Evolutionary conservation across 2,329 filamentous ascomycete species (phyloP).

Genomic region (Claviceps purpurea): DNA sequence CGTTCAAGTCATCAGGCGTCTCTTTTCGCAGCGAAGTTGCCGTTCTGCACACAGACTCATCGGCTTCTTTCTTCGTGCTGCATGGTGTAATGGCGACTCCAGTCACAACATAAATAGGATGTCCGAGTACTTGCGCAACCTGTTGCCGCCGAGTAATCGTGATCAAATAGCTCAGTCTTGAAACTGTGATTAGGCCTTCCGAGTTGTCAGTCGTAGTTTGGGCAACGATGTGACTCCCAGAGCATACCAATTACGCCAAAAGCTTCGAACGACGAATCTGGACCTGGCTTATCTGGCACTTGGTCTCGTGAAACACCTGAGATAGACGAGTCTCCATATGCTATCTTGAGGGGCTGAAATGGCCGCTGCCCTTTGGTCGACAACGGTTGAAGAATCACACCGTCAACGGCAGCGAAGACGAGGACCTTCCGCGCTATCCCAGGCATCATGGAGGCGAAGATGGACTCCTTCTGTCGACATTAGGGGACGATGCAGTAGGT

Average conservation of each 20-base stretch:
- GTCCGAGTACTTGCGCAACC: conserved; percentile 74
- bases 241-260: conserved; percentile 43
- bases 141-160: conserved; percentile 77
- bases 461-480: background rate
- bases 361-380: conserved; percentile 44
- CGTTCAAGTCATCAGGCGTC: conserved; percentile 25
- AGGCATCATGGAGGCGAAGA: conserved; percentile 43
- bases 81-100: conserved; percentile 87
- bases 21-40: conserved; percentile 26
- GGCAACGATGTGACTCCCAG: conserved; percentile 9
- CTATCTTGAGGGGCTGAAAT: conserved; percentile 49
- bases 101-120: conserved; percentile 73
- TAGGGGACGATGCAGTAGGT: background rate
- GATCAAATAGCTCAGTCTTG: conserved; percentile 70
- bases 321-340: conserved; percentile 48
- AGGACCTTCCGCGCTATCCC: conserved; percentile 65
- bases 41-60: conserved; percentile 55
- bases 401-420: conserved; percentile 70
- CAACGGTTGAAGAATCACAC: conserved; percentile 65
- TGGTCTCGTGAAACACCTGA: conserved; percentile 31
- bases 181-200: conserved; percentile 70
- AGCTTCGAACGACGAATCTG: conserved; percentile 41
- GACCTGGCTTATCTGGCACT: conserved; percentile 28
- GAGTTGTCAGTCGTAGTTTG: conserved; percentile 1
- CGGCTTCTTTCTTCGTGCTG: conserved; percentile 60